phyloP scores from a whole-genome alignment of 1,284 basidiomycete genomes.

The Rhodofomes roseus region DNA sequence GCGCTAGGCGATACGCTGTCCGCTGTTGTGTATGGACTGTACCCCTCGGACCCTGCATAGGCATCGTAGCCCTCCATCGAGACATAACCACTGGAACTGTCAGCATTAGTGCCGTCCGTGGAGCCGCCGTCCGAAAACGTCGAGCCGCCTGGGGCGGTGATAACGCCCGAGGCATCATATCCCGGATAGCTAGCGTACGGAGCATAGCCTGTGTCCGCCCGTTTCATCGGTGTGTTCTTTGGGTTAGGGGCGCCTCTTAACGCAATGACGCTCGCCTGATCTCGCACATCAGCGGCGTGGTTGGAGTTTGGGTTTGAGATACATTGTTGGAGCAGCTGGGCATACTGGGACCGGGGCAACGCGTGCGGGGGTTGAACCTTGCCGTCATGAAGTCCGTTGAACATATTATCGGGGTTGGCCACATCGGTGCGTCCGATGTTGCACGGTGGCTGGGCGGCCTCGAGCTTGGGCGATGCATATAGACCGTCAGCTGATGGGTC shows the following conservation, averaged over 20 bases:
- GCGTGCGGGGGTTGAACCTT: neutral
- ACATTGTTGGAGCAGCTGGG: conserved; percentile 1
- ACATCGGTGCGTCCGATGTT: neutral
- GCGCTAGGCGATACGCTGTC: neutral
- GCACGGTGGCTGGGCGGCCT: neutral
- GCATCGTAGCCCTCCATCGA: neutral
- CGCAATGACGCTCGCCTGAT: neutral
- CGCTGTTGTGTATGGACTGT: neutral
- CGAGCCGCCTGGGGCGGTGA: neutral
- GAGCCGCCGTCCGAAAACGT: neutral
- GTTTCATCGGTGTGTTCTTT: neutral
- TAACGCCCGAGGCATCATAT: neutral
- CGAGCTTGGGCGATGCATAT: neutral
- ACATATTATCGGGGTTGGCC: neutral
- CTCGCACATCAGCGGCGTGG: neutral
- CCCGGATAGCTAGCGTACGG: neutral
- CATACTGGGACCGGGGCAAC: neutral
- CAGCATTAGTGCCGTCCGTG: neutral
- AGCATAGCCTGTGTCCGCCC: neutral
- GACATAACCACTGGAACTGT: neutral
- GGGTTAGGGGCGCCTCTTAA: neutral
- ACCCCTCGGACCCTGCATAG: neutral
- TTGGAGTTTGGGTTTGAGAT: conserved; percentile 2
- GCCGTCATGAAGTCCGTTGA: neutral
- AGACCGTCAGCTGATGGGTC: neutral